These are phyloP conservation scores for Leptomonas pyrrhocoris DNA, from an alignment of 208 protist species.

Conservation along the genomic window DNA sequence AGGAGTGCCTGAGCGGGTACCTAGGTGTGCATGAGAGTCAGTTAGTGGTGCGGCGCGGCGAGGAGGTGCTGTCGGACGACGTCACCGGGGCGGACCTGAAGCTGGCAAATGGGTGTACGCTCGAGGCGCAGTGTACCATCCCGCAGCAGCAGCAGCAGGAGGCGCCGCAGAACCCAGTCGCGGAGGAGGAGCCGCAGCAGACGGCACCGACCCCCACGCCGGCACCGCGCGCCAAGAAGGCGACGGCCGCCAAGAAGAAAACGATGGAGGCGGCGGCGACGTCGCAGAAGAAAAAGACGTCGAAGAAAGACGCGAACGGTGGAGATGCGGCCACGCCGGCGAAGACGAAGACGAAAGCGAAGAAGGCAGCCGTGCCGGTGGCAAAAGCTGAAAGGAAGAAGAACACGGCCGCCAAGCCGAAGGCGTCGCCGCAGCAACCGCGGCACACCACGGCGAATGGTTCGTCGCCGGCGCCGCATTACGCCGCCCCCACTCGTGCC, in stretches of 20 bases:
- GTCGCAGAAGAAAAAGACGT: neutral
- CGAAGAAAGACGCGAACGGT: neutral
- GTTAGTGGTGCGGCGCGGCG: slow-evolving; percentile 24
- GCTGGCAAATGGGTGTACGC: slow-evolving; percentile 6
- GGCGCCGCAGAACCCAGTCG: neutral
- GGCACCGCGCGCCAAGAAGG: slow-evolving; percentile 18
- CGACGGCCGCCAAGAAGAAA: neutral
- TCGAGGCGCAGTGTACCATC: slow-evolving; percentile 17
- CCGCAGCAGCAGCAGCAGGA: neutral
- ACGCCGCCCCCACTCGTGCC: neutral
- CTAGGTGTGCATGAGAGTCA: slow-evolving; percentile 16
- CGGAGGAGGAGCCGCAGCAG: slow-evolving; percentile 4
- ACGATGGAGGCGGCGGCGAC: neutral
- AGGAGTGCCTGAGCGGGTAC: slow-evolving; percentile 14
- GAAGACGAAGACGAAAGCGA: slow-evolving; percentile 10
- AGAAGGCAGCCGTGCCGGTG: neutral
- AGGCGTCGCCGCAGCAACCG: neutral
- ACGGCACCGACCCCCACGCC: neutral
- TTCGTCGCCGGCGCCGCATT: neutral
- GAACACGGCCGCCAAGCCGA: neutral
- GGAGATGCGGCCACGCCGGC: neutral
- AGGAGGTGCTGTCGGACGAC: slow-evolving; percentile 17
- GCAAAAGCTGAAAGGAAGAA: neutral
- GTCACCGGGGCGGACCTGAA: slow-evolving; percentile 1
- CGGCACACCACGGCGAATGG: no score